Evolutionary conservation across 257 asterid genomes (phyloP).

Genomic region (Gentiana dahurica): DNA sequence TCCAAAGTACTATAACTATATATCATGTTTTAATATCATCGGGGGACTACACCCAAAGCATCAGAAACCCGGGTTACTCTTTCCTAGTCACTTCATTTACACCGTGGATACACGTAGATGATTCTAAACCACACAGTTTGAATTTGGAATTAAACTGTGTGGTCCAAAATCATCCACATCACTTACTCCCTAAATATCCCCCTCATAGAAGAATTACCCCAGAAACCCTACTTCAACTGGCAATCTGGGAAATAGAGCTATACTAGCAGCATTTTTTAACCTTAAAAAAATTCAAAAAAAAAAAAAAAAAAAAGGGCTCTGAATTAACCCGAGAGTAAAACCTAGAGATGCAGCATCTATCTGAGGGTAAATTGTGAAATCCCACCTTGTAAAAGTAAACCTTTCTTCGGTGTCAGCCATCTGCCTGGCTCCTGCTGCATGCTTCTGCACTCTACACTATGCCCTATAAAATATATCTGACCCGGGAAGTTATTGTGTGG

Average conservation of each 20-base stretch:
- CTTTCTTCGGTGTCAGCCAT: conserved; percentile 4
- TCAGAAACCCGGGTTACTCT: too few relatives aligned
- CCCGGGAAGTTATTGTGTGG: too few relatives aligned
- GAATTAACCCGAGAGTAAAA: conserved; percentile 12
- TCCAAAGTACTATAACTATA: not conserved
- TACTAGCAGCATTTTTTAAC: too few relatives aligned
- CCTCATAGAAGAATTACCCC: conserved; percentile 12
- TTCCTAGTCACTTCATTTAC: too few relatives aligned
- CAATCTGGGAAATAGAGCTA: conserved; percentile 10
- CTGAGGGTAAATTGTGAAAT: not conserved
- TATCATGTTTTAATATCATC: not conserved
- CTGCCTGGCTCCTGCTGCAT: not conserved
- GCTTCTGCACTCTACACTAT: not conserved
- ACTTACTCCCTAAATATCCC: not conserved
- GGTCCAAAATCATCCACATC: too few relatives aligned
- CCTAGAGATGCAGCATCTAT: not conserved
- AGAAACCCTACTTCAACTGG: conserved; percentile 23
- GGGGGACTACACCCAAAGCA: not conserved
- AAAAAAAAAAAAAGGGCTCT: not conserved
- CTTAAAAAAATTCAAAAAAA: conserved; percentile 11
- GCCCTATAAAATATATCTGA: too few relatives aligned
- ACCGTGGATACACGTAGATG: too few relatives aligned
- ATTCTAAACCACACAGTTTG: too few relatives aligned
- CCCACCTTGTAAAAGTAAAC: not conserved
- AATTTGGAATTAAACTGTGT: not conserved